Conservation (phyloP, 306 rosid genomes). For the Rubus parviflorus region DNA sequence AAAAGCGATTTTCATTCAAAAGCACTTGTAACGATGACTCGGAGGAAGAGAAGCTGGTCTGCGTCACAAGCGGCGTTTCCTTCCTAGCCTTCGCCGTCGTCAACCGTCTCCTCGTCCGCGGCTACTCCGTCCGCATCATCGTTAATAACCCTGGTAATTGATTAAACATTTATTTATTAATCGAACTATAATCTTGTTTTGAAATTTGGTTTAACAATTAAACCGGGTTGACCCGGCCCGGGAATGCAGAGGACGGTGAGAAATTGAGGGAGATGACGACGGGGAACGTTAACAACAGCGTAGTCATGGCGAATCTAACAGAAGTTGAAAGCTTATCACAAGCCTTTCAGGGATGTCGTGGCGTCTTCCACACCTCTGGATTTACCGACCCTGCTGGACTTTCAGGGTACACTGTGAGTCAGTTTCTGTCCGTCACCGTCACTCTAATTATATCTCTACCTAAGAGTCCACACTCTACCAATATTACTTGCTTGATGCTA, state of each 20-base stretch:
- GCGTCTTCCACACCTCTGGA: conserved; percentile 79
- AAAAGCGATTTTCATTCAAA: conserved; percentile 4
- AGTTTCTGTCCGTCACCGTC: neutral
- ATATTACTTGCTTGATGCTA: neutral
- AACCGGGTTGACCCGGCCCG: neutral
- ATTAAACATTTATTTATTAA: no score
- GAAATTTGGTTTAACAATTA: neutral
- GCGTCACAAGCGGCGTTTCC: conserved; percentile 88
- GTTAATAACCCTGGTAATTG: conserved; percentile 51
- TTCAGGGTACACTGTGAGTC: conserved; percentile 81
- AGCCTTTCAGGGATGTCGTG: conserved; percentile 80
- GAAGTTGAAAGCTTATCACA: conserved; percentile 43
- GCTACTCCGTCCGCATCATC: conserved; percentile 73
- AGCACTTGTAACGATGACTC: conserved; percentile 15
- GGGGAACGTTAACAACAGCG: neutral
- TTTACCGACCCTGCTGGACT: conserved; percentile 84
- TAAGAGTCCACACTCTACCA: neutral
- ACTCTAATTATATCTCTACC: neutral
- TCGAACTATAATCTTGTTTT: no score
- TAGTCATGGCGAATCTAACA: conserved; percentile 45
- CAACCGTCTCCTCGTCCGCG: conserved; percentile 57
- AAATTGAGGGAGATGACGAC: conserved; percentile 52
- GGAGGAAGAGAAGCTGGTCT: conserved; percentile 41
- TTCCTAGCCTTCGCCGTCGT: conserved; percentile 72
- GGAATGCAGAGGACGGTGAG: conserved; percentile 60